Evolutionary conservation across 164 flowering plant genomes (phyloP), one percentile per base, ranked within the genome.

Genomic region (Vitis labrusca): DNA sequence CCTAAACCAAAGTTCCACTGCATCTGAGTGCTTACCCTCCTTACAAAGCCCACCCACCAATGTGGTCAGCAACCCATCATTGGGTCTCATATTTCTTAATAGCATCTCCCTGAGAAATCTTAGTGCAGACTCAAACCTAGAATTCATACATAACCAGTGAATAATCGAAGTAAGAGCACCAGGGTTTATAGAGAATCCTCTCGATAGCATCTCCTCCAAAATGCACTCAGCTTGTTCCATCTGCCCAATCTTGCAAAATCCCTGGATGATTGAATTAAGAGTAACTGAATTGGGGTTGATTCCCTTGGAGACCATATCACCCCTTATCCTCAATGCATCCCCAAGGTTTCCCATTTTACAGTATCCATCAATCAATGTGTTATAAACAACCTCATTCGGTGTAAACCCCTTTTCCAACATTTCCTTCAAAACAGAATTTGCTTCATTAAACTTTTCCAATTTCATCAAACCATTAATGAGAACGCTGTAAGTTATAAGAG

Each of bases 301-400:
- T 29, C 87, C 92, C 67, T 70, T 85, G 16, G 79, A 74, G 59
- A 77, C 64, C 97, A 92, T 92, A 55, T 72, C 73, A 65, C 90
- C 85, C 76, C 74, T 85, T 10, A 90, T 58, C 72, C 79, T 74
- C 57, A 82, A 65, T 37, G 92, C 95, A 48, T 71, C 75, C 63
- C 8, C 50, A 56, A 82, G 50, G 59, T 83, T 78, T 62, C 93
- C 89, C 2, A 59, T 61, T 76, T 69, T 85, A 73, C 89, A 86
- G 44, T 77, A 83, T 50, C 97, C 95, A 77, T 83, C 82, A 70
- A 92, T 86, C 73, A 90, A 65, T 8, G 88, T 81, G 73, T 89
- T 88, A 62, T 80, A 90, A 32, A 87, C 75, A 72, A 85, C 77
- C 69, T 73, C 86, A 79, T 87, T 87, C 12, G 85, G 86, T 5